Evolutionary conservation across 306 rosid genomes (phyloP).

Genomic region (Fragaria iinumae): DNA sequence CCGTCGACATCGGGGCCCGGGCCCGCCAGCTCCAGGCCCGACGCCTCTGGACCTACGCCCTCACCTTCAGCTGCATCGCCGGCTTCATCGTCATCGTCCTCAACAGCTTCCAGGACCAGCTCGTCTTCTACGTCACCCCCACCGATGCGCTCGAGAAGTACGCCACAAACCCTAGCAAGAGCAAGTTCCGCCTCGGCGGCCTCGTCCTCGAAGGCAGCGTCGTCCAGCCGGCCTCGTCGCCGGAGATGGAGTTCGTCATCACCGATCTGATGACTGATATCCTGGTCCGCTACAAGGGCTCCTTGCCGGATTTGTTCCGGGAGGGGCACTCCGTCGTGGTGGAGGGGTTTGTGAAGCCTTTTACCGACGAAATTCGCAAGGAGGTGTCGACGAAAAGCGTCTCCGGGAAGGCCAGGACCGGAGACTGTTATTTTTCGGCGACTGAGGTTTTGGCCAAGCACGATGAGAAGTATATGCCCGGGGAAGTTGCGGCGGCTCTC

Average conservation of each 20-base stretch:
- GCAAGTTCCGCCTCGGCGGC: slow-evolving; percentile 85
- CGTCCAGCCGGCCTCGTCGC: slow-evolving; percentile 61
- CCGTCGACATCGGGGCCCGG: slow-evolving; percentile 70
- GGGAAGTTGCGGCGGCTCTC: slow-evolving; percentile 75
- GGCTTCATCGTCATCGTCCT: slow-evolving; percentile 84
- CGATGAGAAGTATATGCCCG: slow-evolving; percentile 92
- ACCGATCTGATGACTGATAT: slow-evolving; percentile 88
- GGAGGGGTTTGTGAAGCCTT: slow-evolving; percentile 84
- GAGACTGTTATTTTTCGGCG: slow-evolving; percentile 69
- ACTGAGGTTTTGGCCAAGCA: slow-evolving; percentile 90
- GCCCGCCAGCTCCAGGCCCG: slow-evolving; percentile 87
- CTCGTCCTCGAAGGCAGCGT: slow-evolving; percentile 91
- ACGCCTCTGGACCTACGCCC: slow-evolving; percentile 82
- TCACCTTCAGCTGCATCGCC: slow-evolving; percentile 62
- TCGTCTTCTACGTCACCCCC: slow-evolving; percentile 88
- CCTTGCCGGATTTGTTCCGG: slow-evolving; percentile 81
- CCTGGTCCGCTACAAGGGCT: slow-evolving; percentile 67
- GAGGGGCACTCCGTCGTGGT: slow-evolving; percentile 93
- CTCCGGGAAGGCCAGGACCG: slow-evolving; percentile 65
- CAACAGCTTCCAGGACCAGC: slow-evolving; percentile 67
- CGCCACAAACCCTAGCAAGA: slow-evolving; percentile 58
- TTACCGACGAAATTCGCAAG: slow-evolving; percentile 57
- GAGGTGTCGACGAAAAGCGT: slow-evolving; percentile 53
- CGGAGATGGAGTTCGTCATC: slow-evolving; percentile 79
- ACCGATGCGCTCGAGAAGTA: slow-evolving; percentile 63